These are phyloP conservation scores for Sporothrix euskadiensis DNA, from an alignment of 2,329 filamentous ascomycete species.

Conservation along the genomic window DNA sequence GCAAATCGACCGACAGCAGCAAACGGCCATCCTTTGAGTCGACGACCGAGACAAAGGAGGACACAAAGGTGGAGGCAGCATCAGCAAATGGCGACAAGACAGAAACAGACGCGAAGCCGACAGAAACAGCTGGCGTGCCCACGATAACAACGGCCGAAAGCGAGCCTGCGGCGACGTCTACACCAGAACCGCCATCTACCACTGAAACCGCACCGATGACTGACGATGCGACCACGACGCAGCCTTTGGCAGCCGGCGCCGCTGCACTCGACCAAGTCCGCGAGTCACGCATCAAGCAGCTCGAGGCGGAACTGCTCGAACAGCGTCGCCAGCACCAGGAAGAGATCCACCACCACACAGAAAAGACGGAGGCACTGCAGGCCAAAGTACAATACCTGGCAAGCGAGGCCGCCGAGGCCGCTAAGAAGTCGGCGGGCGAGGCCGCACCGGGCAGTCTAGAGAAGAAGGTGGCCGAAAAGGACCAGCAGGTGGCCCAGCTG, in stretches of 20 bases:
- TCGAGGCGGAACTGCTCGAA: slow-evolving; percentile 42
- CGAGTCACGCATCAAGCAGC: slow-evolving; percentile 42
- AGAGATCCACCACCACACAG: slow-evolving; percentile 79
- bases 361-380: slow-evolving; percentile 88
- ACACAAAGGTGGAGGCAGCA: neutral
- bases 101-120: neutral
- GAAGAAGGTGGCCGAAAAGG: slow-evolving; percentile 82
- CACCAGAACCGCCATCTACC: neutral
- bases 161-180: neutral
- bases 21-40: slow-evolving; percentile 28
- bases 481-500: slow-evolving; percentile 83
- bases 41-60: slow-evolving; percentile 5
- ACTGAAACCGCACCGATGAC: neutral
- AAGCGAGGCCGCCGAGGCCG: slow-evolving; percentile 73
- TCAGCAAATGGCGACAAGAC: neutral
- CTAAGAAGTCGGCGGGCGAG: slow-evolving; percentile 65
- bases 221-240: neutral
- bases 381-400: slow-evolving; percentile 88
- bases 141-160: neutral
- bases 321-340: slow-evolving; percentile 65
- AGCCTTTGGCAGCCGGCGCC: neutral
- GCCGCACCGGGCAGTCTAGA: slow-evolving; percentile 67
- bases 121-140: neutral
- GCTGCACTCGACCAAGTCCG: slow-evolving; percentile 42
- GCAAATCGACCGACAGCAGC: slow-evolving; percentile 31